Evolutionary conservation across 805 yeast genomes (phyloP).

Genomic region (Kuraishia hungarica): DNA sequence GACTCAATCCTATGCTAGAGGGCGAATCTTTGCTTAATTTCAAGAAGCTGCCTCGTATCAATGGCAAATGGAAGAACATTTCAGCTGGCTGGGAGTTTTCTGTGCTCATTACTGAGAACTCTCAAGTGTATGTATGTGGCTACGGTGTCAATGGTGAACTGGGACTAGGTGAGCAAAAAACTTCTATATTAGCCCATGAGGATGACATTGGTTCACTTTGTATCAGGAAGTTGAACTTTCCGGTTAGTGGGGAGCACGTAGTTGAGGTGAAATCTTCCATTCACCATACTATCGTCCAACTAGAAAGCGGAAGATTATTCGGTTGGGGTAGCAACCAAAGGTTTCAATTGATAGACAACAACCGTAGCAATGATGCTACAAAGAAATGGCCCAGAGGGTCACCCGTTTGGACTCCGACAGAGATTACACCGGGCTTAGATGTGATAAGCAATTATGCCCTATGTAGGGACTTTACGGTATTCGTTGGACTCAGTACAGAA

Average conservation of each 20-base stretch:
- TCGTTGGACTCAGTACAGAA: conserved; percentile 12
- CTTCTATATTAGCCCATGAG: neutral
- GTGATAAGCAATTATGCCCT: conserved; percentile 20
- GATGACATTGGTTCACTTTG: conserved; percentile 7
- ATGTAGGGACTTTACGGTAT: conserved; percentile 53
- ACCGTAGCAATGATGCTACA: neutral
- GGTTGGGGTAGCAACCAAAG: conserved; percentile 68
- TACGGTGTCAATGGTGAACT: conserved; percentile 67
- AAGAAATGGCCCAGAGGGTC: neutral
- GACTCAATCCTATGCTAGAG: conserved; percentile 9
- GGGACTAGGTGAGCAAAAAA: conserved; percentile 35
- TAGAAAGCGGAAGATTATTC: conserved; percentile 32
- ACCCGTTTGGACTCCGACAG: conserved; percentile 15
- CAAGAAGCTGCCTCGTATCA: conserved; percentile 1
- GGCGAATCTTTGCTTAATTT: neutral
- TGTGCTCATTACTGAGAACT: conserved; percentile 32
- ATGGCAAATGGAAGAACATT: conserved; percentile 31
- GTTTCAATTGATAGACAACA: conserved; percentile 35
- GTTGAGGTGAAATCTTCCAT: conserved; percentile 27
- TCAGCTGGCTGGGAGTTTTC: conserved; percentile 81
- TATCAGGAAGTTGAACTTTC: neutral
- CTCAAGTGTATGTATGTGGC: conserved; percentile 48
- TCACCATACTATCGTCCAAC: conserved; percentile 32
- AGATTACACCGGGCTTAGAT: conserved; percentile 2
- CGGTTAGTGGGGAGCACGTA: neutral